phyloP scores from a whole-genome alignment of 108 stramenopile genomes.

The Pseudonitzschia delicatissima region DNA sequence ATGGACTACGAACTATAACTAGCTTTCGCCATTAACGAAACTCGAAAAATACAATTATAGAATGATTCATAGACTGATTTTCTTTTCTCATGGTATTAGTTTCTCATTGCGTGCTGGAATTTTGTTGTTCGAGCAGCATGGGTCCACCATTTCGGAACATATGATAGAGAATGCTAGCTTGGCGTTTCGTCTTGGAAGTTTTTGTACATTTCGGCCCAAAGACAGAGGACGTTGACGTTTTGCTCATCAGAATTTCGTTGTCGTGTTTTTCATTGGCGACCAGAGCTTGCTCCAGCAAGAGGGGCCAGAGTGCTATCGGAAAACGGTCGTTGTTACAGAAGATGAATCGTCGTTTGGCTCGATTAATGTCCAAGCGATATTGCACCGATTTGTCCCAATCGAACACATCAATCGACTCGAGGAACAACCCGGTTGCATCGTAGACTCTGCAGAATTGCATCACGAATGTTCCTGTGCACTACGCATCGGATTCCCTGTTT shows the following conservation, averaged over 20 bases:
- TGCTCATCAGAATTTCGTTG: no score
- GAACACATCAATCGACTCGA: slow-evolving; percentile 8
- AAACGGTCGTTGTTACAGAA: background rate
- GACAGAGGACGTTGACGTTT: no score
- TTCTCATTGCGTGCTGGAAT: background rate
- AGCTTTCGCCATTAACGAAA: background rate
- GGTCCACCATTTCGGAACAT: slow-evolving; percentile 13
- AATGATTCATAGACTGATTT: background rate
- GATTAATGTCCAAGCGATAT: slow-evolving; percentile 1
- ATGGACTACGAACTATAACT: slow-evolving; percentile 27
- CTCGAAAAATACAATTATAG: background rate
- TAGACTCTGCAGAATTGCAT: slow-evolving; percentile 1
- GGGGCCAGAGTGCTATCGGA: background rate
- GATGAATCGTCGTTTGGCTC: background rate
- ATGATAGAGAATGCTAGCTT: slow-evolving; percentile 4
- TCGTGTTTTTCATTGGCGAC: background rate
- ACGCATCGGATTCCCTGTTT: slow-evolving; percentile 6
- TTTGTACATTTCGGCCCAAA: no score
- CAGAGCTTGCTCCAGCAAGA: background rate
- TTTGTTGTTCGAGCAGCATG: background rate
- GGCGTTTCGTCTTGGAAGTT: no score
- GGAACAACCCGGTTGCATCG: background rate
- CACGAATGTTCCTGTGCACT: background rate
- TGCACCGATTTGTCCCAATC: slow-evolving; percentile 4
- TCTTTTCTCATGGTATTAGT: background rate